Evolutionary conservation across 768 basidiomycete genomes (phyloP).

Genomic region (Amanita thiersii): DNA sequence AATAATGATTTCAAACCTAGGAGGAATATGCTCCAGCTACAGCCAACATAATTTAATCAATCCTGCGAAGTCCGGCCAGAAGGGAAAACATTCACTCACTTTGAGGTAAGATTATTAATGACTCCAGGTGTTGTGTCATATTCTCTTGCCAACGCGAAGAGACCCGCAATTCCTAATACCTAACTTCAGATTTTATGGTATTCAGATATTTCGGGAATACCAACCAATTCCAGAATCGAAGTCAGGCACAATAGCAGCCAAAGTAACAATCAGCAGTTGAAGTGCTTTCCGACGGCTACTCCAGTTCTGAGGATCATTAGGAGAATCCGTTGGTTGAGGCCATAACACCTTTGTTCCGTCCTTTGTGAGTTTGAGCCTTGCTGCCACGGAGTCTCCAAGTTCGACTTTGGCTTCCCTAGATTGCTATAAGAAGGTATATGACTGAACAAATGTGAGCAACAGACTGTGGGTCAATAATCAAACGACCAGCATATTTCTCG

Average conservation of each 20-base stretch:
- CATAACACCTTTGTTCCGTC: slow-evolving; percentile 52
- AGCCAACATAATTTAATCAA: background rate
- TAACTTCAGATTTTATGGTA: background rate
- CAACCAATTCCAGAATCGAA: slow-evolving; percentile 49
- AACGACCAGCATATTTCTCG: slow-evolving; percentile 43
- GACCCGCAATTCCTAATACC: slow-evolving; percentile 44
- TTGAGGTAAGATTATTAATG: slow-evolving; percentile 52
- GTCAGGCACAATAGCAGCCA: slow-evolving; percentile 54
- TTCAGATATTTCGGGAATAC: background rate
- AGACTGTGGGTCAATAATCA: slow-evolving; percentile 52
- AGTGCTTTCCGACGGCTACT: slow-evolving; percentile 37
- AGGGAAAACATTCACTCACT: slow-evolving; percentile 17
- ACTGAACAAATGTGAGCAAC: slow-evolving; percentile 11
- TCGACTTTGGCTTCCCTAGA: slow-evolving; percentile 45
- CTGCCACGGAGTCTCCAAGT: slow-evolving; percentile 44
- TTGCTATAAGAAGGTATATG: background rate
- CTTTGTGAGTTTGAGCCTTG: slow-evolving; percentile 40
- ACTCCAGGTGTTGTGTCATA: slow-evolving; percentile 39
- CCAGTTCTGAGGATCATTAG: slow-evolving; percentile 36
- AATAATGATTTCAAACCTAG: slow-evolving; percentile 34
- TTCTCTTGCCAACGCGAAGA: slow-evolving; percentile 48
- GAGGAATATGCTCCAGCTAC: slow-evolving; percentile 60
- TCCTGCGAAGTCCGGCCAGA: too few relatives aligned
- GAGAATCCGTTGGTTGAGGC: slow-evolving; percentile 45
- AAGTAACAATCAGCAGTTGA: slow-evolving; percentile 42